Conservation (phyloP, 2,329 filamentous ascomycete genomes). For the Amauroascus niger region DNA sequence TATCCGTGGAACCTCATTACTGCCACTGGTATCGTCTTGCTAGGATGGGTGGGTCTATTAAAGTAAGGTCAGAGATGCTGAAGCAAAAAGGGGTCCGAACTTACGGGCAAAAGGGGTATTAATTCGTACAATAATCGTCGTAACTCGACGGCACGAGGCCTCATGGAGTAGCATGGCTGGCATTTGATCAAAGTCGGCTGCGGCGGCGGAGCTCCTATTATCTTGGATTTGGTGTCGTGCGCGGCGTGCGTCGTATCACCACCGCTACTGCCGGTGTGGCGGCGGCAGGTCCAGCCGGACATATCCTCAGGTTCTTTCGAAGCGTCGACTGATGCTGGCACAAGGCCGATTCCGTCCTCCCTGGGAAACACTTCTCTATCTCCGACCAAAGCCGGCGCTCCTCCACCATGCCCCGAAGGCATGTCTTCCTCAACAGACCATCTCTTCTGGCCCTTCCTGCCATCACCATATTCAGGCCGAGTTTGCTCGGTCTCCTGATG, state of each 20-base stretch:
- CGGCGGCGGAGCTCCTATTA: background rate
- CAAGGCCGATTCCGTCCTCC: conserved; percentile 1
- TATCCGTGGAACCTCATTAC: conserved; percentile 1
- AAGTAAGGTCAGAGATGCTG: conserved; percentile 3
- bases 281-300: background rate
- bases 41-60: conserved; percentile 1
- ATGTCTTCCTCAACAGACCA: background rate
- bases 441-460: conserved; percentile 2
- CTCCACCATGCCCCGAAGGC: conserved; percentile 6
- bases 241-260: conserved; percentile 1
- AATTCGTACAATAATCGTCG: background rate
- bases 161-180: background rate
- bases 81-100: background rate
- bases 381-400: conserved; percentile 3
- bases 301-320: conserved; percentile 1
- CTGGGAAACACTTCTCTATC: conserved; percentile 7
- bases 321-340: conserved; percentile 5
- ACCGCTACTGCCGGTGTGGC: conserved; percentile 2
- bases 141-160: background rate
- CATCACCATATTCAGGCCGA: background rate
- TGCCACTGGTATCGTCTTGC: background rate
- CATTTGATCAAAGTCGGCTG: background rate
- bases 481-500: background rate
- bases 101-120: background rate
- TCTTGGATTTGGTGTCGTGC: background rate